These are phyloP conservation scores for Verticillium longisporum DNA, from an alignment of 2,329 filamentous ascomycete species.

Conservation along the genomic window DNA sequence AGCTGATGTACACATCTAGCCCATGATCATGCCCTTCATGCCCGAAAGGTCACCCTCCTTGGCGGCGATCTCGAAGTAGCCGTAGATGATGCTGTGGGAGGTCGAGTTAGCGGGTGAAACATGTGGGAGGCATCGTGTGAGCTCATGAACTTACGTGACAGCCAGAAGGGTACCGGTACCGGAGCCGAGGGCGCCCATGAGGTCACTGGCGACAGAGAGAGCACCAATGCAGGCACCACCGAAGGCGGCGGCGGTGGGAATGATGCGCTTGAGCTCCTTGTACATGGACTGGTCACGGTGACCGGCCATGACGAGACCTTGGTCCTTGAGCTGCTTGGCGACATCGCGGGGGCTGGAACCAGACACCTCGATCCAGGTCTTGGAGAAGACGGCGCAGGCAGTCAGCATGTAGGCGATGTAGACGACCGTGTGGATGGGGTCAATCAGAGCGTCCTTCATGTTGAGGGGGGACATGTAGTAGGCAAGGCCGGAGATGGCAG, in stretches of 20 bases:
- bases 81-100: slow-evolving; percentile 83
- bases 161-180: slow-evolving; percentile 97
- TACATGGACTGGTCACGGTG: slow-evolving; percentile 99
- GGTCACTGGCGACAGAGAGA: slow-evolving; percentile 89
- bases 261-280: slow-evolving; percentile 99
- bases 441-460: slow-evolving; percentile 93
- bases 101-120: slow-evolving; percentile 21
- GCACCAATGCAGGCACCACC: slow-evolving; percentile 98
- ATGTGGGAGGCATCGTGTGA: neutral
- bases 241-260: slow-evolving; percentile 95
- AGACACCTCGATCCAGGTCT: slow-evolving; percentile 99
- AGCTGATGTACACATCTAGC: slow-evolving; percentile 28
- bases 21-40: slow-evolving; percentile 69
- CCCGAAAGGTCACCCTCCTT: slow-evolving; percentile 94
- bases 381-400: slow-evolving; percentile 96
- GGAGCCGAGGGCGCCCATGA: slow-evolving; percentile 90
- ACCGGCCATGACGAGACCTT: slow-evolving; percentile 98
- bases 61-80: slow-evolving; percentile 98
- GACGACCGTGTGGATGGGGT: slow-evolving; percentile 91
- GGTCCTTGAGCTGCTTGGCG: slow-evolving; percentile 99
- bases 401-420: slow-evolving; percentile 98
- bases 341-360: slow-evolving; percentile 96
- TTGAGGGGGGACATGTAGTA: slow-evolving; percentile 99
- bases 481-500: slow-evolving; percentile 84
- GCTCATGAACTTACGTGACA: slow-evolving; percentile 72